Percentiles rank a stretch among this genome's conserved stretches.
phyloP scores from a whole-genome alignment of 495 filamentous ascomycete species.

The Diplogelasinospora grovesii region DNA sequence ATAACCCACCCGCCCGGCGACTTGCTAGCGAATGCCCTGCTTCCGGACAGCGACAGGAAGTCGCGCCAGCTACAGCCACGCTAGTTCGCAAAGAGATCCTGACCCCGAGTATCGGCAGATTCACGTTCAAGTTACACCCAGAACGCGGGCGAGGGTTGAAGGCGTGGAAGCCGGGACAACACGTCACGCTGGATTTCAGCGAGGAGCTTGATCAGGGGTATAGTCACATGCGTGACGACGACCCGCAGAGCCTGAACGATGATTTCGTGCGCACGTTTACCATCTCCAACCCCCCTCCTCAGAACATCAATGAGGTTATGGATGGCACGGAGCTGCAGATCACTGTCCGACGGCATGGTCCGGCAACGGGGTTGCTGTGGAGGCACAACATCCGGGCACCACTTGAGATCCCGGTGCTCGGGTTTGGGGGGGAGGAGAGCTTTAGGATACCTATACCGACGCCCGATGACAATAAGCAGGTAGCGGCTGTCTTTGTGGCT shows the following conservation, averaged over 20 bases:
- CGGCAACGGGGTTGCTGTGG: slow-evolving; percentile 60
- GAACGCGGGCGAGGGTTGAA: background rate
- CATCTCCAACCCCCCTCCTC: slow-evolving; percentile 46
- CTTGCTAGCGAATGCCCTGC: slow-evolving; percentile 21
- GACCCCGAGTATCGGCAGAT: slow-evolving; percentile 58
- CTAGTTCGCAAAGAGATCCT: slow-evolving; percentile 49
- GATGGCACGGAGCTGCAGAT: slow-evolving; percentile 55
- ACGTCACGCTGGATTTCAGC: slow-evolving; percentile 65
- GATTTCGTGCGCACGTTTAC: slow-evolving; percentile 80
- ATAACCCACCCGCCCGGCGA: slow-evolving; percentile 46
- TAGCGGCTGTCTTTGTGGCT: slow-evolving; percentile 55
- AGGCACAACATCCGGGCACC: slow-evolving; percentile 41
- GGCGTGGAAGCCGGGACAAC: slow-evolving; percentile 61
- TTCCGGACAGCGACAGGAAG: background rate
- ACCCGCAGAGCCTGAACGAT: slow-evolving; percentile 71
- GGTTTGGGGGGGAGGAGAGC: slow-evolving; percentile 60
- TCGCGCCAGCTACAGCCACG: slow-evolving; percentile 35
- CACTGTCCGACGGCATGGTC: slow-evolving; percentile 59
- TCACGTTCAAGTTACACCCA: slow-evolving; percentile 51
- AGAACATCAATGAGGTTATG: background rate
- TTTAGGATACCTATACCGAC: slow-evolving; percentile 21
- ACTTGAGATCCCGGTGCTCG: slow-evolving; percentile 60
- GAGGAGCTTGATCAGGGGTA: slow-evolving; percentile 63
- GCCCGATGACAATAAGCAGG: slow-evolving; percentile 8
- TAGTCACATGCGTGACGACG: slow-evolving; percentile 72